phyloP scores from a whole-genome alignment of 2,329 filamentous ascomycete genomes.

The Monosporascus sp. region DNA sequence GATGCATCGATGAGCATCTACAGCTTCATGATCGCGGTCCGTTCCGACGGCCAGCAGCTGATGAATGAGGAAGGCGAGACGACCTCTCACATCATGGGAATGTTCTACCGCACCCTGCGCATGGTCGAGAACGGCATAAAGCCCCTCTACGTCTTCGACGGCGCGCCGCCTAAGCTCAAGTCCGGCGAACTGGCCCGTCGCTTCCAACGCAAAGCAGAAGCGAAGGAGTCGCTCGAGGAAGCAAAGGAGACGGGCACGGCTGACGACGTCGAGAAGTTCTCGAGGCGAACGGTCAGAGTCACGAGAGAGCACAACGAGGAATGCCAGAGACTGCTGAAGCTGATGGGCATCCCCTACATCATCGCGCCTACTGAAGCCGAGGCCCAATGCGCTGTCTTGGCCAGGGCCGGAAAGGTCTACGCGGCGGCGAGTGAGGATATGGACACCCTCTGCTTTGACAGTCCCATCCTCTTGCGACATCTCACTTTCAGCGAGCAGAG shows the following conservation, averaged over 20 bases:
- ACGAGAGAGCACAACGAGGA: constrained; percentile 97
- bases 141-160: constrained; percentile 96
- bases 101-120: constrained; percentile 97
- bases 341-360: constrained; percentile 96
- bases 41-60: constrained; percentile 92
- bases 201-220: constrained; percentile 90
- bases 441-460: constrained; percentile 95
- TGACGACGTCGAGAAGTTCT: constrained; percentile 97
- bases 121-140: constrained; percentile 99
- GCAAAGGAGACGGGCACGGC: constrained; percentile 96
- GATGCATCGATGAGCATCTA: constrained; percentile 96
- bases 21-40: constrained; percentile 95
- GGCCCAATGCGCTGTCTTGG: constrained; percentile 89
- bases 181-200: constrained; percentile 95
- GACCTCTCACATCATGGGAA: constrained; percentile 96
- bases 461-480: constrained; percentile 85
- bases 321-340: constrained; percentile 81
- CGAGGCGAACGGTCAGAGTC: constrained; percentile 83
- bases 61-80: constrained; percentile 94
- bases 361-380: constrained; percentile 95
- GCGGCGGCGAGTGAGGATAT: constrained; percentile 97
- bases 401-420: constrained; percentile 89
- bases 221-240: constrained; percentile 83
- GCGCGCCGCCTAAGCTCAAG: constrained; percentile 93
- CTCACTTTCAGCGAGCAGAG: constrained; percentile 95